These are phyloP conservation scores for Baorangia bicolor DNA, from an alignment of 768 basidiomycete species.

Conservation along the genomic window DNA sequence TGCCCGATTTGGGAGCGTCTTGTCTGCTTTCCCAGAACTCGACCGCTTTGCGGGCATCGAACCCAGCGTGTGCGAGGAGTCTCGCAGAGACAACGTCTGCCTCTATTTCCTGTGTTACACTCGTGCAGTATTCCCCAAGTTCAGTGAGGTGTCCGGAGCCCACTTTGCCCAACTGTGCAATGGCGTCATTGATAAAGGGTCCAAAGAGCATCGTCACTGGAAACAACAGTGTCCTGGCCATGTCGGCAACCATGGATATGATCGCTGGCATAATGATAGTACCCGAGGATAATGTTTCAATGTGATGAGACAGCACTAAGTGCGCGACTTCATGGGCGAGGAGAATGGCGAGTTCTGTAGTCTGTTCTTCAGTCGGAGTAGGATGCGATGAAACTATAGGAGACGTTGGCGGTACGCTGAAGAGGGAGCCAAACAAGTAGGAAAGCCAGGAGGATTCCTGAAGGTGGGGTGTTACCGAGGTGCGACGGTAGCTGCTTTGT, in stretches of 20 bases:
- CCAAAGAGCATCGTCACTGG: constrained; percentile 91
- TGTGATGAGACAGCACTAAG: constrained; percentile 84
- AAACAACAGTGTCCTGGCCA: constrained; percentile 77
- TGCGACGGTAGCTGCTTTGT: constrained; percentile 27
- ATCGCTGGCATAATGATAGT: constrained; percentile 81
- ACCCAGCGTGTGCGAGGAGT: constrained; percentile 89
- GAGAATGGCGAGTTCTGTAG: constrained; percentile 83
- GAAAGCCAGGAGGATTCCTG: constrained; percentile 45
- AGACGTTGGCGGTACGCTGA: constrained; percentile 31
- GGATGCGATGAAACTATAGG: constrained; percentile 40
- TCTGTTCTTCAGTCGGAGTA: constrained; percentile 76
- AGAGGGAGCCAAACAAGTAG: constrained; percentile 46
- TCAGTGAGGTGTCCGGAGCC: constrained; percentile 74
- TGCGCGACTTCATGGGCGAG: constrained; percentile 94
- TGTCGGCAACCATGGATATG: constrained; percentile 72
- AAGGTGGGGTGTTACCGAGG: constrained; percentile 12
- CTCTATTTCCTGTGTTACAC: constrained; percentile 83
- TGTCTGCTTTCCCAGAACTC: constrained; percentile 76
- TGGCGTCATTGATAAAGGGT: constrained; percentile 93
- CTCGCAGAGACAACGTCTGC: constrained; percentile 88
- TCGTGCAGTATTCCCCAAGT: constrained; percentile 74
- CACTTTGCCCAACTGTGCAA: constrained; percentile 76
- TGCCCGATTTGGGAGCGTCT: constrained; percentile 20
- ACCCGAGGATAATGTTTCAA: constrained; percentile 85
- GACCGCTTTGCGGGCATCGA: constrained; percentile 80